Base-by-base conservation (phyloP, 805 yeast genomes). In the Clavispora phyllophila region DNA sequence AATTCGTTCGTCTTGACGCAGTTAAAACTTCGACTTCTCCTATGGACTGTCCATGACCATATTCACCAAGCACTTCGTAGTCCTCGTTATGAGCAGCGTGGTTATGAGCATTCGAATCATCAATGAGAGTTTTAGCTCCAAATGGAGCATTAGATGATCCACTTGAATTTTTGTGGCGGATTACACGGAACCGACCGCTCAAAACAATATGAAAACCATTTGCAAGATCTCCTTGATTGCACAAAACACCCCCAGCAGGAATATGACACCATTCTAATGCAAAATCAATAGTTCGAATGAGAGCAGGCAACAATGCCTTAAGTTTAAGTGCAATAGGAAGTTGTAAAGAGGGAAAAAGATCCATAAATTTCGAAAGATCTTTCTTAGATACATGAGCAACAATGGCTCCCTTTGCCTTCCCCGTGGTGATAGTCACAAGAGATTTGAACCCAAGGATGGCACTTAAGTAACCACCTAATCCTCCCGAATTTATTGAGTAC, bases 21-120 rank as follows among this genome's bases (percentile, higher is more conserved):
- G 95, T 88, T 47, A 91, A 70, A 3, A 91, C 97, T 61, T 91
- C 99, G 8, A 93, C 84, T 62, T 91, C 98, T 3, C 98, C 99
- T 46, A 93, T 76, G 32, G 96, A 85, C 53, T 88, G 95, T 6
- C 97, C 97, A 60, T 89, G 96, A 2, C 97, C 96, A 55, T 80
- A 82, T 58, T 91, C 99, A 2, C 84, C 86, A 13, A 82, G 52
- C 1, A 80, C 66, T 27, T 61, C 66, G 27, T 55, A 53, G 12
- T 62, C 61, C 1, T 55, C 61, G 14, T 49, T 47, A 12, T 52
- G 43, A 4, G 40, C 41, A 1, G 35, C 42, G 17, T 34, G 43
- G 33, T 36, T 43, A 13, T 45, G 44, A 3, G 47, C 31, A 18
- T 44, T 49, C 3, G 51, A 39, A n/a, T 57, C 61, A 22, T 60